Evolutionary conservation across 2,329 filamentous ascomycete species (phyloP).

Genomic region (Conoideocrella luteorostrata): DNA sequence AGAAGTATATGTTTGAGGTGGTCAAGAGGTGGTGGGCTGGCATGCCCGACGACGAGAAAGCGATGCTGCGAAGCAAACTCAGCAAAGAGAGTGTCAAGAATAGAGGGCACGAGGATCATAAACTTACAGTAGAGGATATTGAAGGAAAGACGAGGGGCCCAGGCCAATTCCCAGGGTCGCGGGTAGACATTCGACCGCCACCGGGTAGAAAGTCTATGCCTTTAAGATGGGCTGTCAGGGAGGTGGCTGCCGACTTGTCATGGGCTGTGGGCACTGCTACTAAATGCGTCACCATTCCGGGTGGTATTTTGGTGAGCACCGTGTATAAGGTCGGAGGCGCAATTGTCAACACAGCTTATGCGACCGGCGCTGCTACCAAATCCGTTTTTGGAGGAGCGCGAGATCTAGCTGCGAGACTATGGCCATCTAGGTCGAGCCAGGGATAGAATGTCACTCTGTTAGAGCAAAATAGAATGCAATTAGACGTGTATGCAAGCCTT

Average conservation of each 20-base stretch:
- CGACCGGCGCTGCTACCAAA: too few species aligned
- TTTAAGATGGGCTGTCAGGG: constrained; percentile 15
- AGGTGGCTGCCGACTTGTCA: constrained; percentile 13
- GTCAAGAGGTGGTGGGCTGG: constrained; percentile 70
- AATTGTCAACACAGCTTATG: background rate
- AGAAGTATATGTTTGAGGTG: constrained; percentile 74
- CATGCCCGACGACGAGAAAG: constrained; percentile 16
- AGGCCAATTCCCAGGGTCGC: constrained; percentile 19
- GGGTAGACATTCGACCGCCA: constrained; percentile 16
- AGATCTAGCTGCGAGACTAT: background rate
- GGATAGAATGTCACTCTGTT: too few species aligned
- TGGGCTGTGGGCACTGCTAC: constrained; percentile 14
- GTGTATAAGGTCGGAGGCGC: background rate
- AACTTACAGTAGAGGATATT: constrained; percentile 18
- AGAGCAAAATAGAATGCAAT: too few species aligned
- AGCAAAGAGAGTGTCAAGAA: constrained; percentile 19
- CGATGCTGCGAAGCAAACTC: constrained; percentile 16
- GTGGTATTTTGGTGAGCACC: background rate
- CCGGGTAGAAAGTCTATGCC: constrained; percentile 16
- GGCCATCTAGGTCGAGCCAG: background rate
- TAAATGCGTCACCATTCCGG: constrained; percentile 9
- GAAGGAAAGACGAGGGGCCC: constrained; percentile 18
- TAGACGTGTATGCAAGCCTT: too few species aligned
- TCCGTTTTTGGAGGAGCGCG: background rate
- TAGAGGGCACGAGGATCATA: constrained; percentile 22